Conservation (phyloP, 352 stramenopile species). For the Globisporangium okanoganense region DNA sequence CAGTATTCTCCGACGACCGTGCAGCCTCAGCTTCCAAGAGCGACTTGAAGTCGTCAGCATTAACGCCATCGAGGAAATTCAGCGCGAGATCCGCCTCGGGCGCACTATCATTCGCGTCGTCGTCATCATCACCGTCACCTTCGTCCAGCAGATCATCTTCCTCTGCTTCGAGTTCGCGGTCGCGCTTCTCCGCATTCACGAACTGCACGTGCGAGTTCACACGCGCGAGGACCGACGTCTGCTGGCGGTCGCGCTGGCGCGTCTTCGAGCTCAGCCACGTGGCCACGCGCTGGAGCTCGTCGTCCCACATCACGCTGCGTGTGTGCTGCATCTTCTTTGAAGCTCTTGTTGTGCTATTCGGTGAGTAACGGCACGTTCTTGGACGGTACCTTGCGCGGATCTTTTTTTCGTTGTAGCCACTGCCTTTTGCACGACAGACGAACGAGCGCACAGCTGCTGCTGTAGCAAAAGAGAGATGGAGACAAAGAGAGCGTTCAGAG, state of each 20-base stretch:
- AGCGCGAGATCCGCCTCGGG: conserved; percentile 25
- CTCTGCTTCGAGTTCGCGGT: conserved; percentile 22
- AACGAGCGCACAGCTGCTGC: too few relatives aligned
- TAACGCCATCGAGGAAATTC: conserved; percentile 51
- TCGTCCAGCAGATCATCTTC: conserved; percentile 16
- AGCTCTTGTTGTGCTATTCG: not conserved
- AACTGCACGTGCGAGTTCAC: conserved; percentile 39
- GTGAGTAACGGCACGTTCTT: not conserved
- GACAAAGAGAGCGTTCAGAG: not conserved
- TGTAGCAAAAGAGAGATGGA: not conserved
- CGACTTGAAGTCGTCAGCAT: conserved; percentile 46
- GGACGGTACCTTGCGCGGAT: not conserved
- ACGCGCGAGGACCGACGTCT: conserved; percentile 20
- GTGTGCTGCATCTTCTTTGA: conserved; percentile 7
- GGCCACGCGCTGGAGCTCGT: conserved; percentile 36
- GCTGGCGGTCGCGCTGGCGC: conserved; percentile 14
- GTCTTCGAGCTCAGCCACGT: conserved; percentile 25
- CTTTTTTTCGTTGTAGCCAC: not conserved
- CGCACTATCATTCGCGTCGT: conserved; percentile 9
- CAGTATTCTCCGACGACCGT: not conserved
- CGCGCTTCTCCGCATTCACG: conserved; percentile 30
- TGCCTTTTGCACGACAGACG: not conserved
- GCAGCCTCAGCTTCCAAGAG: conserved; percentile 40
- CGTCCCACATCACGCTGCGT: conserved; percentile 28
- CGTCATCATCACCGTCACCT: conserved; percentile 13